Base-by-base conservation (phyloP, 169 alveolate species). In the Pseudocohnilembus persalinus region DNA sequence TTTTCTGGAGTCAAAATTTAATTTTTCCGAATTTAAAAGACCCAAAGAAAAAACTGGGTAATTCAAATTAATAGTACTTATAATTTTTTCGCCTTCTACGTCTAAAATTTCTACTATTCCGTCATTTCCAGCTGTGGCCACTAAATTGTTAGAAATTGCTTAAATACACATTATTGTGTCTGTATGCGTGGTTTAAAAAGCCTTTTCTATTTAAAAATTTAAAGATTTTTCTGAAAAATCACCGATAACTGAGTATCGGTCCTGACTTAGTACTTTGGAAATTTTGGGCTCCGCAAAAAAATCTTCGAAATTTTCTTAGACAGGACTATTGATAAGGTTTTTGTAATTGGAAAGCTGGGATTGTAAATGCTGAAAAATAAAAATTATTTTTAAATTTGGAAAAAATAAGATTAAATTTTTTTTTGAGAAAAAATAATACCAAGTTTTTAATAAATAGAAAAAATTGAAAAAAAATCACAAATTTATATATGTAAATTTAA, bases 51-150 rank as follows among this genome's bases (percentile, higher is more conserved):
- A 49, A 4, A 49, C 68, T 4, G 68, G 68, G 49, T 16, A 64
- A 30, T 79, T 16, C 76, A 68, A 29, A 63, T 34, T 25, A 49
- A 73, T 64, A 49, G 34, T 28, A 29, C 63, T 63, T 49, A 79
- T 0, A 35, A 49, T n/a, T 34, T 79, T 1, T 79, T 79, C 84
- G 63, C 29, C 1, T 34, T 79, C 76, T 4, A 49, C 68, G 68
- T 49, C 68, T 4, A 49, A 11, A 11, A 49, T 20, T 49, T 79
- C 64, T 49, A 79, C 64, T 20, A 73, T 49, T 11, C 76, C 35
- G n/a, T 79, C 84, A 25, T 79, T 79, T 29, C 76, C 35, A 29
- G 76, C 84, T 63, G 84, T 79, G 27, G 84, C 84, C 0, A 79
- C 63, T 0, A 73, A 34, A 63, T 63, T 73, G 29, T 79, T 73